phyloP scores from a whole-genome alignment of 1,139 yeast species.

The Saccharomycopsis phalli region DNA sequence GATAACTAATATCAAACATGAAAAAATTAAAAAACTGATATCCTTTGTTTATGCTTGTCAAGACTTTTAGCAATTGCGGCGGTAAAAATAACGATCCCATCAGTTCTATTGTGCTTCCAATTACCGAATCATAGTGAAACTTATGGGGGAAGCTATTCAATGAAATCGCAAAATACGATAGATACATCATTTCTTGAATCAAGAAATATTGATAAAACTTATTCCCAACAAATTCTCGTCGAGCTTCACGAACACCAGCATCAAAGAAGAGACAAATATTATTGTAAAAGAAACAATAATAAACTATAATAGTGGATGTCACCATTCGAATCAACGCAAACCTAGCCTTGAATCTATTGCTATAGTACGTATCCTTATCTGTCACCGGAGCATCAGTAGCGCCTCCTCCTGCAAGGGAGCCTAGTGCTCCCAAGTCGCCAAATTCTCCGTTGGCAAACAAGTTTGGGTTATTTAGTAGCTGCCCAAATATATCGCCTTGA shows the following conservation, averaged over 20 bases:
- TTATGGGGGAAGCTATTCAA: slow-evolving; percentile 3
- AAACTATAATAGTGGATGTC: slow-evolving; percentile 3
- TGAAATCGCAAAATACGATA: slow-evolving; percentile 5
- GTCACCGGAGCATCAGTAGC: slow-evolving; percentile 2
- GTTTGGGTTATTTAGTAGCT: slow-evolving; percentile 14
- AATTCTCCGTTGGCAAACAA: too few species aligned
- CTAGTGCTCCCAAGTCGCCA: too few species aligned
- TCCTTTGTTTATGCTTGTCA: slow-evolving; percentile 10
- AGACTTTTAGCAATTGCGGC: neutral
- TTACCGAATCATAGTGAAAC: slow-evolving; percentile 16
- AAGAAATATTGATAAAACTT: slow-evolving; percentile 12
- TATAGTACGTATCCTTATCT: slow-evolving; percentile 5
- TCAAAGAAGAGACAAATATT: slow-evolving; percentile 4
- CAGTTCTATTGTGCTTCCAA: slow-evolving; percentile 3
- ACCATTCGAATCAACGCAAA: slow-evolving; percentile 10
- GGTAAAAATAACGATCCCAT: neutral
- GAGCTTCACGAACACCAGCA: too few species aligned
- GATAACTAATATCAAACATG: slow-evolving; percentile 7
- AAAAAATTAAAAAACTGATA: slow-evolving; percentile 17
- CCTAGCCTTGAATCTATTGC: slow-evolving; percentile 15
- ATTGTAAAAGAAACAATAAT: slow-evolving; percentile 7
- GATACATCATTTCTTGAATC: slow-evolving; percentile 8
- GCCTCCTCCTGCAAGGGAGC: slow-evolving; percentile 4
- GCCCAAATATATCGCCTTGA: slow-evolving; percentile 6
- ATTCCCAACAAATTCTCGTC: neutral